These are phyloP conservation scores for Colletotrichum tofieldiae DNA, from an alignment of 2,329 filamentous ascomycete species.

Conservation along the genomic window DNA sequence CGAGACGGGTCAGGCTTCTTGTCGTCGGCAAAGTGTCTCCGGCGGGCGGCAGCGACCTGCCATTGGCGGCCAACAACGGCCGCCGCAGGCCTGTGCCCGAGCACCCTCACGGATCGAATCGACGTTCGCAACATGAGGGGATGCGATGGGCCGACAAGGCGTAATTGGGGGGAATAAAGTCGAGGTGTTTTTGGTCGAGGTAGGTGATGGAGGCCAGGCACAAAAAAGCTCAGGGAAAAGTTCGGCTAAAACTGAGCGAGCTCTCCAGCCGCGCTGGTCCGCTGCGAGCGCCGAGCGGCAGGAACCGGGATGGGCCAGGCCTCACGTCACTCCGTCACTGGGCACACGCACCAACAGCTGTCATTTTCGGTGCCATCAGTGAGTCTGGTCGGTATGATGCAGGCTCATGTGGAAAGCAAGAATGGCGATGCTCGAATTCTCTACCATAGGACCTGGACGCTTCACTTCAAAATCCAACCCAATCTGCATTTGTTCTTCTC, in stretches of 20 bases:
- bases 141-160: slow-evolving; percentile 61
- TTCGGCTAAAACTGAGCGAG: slow-evolving; percentile 57
- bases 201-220: slow-evolving; percentile 47
- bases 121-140: slow-evolving; percentile 79
- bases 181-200: slow-evolving; percentile 44
- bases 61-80: slow-evolving; percentile 72
- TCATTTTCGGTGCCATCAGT: background rate
- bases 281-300: slow-evolving; percentile 37
- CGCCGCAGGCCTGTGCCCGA: slow-evolving; percentile 69
- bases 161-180: slow-evolving; percentile 50
- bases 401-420: background rate
- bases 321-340: slow-evolving; percentile 37
- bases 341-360: slow-evolving; percentile 3
- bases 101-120: slow-evolving; percentile 74
- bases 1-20: slow-evolving; percentile 67
- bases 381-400: background rate
- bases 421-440: background rate
- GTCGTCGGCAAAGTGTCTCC: slow-evolving; percentile 71
- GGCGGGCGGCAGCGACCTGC: slow-evolving; percentile 53
- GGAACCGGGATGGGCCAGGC: slow-evolving; percentile 43
- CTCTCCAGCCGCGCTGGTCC: slow-evolving; percentile 30
- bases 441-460: too few relatives aligned
- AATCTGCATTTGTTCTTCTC: too few relatives aligned
- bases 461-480: too few relatives aligned
- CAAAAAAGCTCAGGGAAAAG: slow-evolving; percentile 63